A percentile compares a stretch with the other conserved stretches of the same genome.
Evolutionary conservation across 345 rosid species (phyloP).

Genomic region (Gossypium bickii): DNA sequence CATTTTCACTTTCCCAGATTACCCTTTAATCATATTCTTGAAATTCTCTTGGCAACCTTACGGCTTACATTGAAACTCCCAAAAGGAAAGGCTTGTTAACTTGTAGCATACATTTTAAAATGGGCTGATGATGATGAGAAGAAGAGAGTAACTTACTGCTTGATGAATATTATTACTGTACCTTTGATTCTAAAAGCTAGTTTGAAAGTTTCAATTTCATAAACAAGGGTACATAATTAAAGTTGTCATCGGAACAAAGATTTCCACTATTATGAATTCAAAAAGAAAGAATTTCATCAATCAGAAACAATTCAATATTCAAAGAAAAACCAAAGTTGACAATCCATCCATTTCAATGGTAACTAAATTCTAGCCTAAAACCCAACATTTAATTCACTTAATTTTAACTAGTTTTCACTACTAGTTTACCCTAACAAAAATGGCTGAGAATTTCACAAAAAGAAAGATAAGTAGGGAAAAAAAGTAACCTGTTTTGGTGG

Average conservation of each 20-base stretch:
- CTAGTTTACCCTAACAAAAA: neutral
- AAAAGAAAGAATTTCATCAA: neutral
- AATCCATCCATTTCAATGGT: neutral
- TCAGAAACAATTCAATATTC: neutral
- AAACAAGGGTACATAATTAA: neutral
- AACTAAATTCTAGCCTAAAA: constrained; percentile 5
- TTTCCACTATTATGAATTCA: neutral
- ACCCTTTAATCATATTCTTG: neutral
- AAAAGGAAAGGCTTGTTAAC: neutral
- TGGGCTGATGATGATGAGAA: neutral
- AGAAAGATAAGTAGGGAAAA: neutral
- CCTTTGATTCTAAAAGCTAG: neutral
- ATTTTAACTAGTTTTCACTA: neutral
- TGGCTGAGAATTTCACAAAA: neutral
- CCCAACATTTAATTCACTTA: neutral
- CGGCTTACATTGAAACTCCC: neutral
- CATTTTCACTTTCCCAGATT: neutral
- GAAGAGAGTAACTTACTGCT: neutral
- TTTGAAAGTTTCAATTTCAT: neutral
- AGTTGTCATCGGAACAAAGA: neutral
- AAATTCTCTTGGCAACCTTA: neutral
- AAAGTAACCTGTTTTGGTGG: constrained; percentile 10
- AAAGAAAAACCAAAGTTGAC: neutral
- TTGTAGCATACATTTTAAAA: neutral
- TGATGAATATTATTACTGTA: neutral